These are phyloP conservation scores for Lyophyllum shimeji DNA, from an alignment of 768 basidiomycete genomes.

Conservation along the genomic window DNA sequence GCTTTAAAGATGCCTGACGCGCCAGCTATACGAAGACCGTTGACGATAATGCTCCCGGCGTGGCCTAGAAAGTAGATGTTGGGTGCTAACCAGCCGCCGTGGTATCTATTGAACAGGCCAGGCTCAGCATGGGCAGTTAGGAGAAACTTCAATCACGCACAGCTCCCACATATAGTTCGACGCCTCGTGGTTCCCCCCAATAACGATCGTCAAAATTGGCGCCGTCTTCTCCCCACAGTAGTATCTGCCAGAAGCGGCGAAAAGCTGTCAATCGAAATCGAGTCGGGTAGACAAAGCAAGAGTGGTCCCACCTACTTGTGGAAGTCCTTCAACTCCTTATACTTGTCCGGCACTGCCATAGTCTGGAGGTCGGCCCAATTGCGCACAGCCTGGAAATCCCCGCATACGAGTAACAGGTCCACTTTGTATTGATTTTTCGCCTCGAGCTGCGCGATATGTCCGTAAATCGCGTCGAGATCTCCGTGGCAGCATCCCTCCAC, in stretches of 20 bases:
- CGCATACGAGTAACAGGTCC: conserved; percentile 88
- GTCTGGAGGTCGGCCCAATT: conserved; percentile 83
- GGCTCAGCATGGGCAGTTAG: not conserved
- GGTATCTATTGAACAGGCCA: conserved; percentile 55
- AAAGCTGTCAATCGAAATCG: not conserved
- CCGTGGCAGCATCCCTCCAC: conserved; percentile 97
- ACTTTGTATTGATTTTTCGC: conserved; percentile 60
- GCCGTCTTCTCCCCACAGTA: conserved; percentile 83
- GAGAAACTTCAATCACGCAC: conserved; percentile 41
- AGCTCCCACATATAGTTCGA: conserved; percentile 97
- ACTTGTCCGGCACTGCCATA: conserved; percentile 92
- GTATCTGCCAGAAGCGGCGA: conserved; percentile 50
- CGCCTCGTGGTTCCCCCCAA: conserved; percentile 98
- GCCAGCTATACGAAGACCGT: conserved; percentile 87
- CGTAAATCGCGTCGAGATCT: conserved; percentile 85
- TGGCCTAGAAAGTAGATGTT: conserved; percentile 96
- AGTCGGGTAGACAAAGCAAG: not conserved
- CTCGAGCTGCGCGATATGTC: conserved; percentile 65
- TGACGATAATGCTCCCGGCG: conserved; percentile 85
- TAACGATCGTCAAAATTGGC: conserved; percentile 87
- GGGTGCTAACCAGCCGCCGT: conserved; percentile 95
- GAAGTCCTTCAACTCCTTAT: conserved; percentile 81
- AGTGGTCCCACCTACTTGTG: conserved; percentile 53
- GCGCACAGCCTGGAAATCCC: conserved; percentile 93
- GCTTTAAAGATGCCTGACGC: conserved; percentile 90